Conservation (phyloP, 2,329 filamentous ascomycete genomes). For the Pyrenochaeta sp. region DNA sequence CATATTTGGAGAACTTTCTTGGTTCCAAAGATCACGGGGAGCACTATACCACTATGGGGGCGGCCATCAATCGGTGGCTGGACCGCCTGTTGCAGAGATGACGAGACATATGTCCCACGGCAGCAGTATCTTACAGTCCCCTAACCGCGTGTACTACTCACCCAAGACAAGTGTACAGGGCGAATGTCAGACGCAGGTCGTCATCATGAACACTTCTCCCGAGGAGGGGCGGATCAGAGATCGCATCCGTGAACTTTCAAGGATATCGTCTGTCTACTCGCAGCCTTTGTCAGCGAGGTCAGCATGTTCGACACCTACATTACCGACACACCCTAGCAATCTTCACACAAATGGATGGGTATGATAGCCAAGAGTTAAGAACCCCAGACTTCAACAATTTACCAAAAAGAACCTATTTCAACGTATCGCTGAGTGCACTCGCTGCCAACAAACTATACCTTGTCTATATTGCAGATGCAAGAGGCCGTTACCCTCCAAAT, state of each 20-base stretch:
- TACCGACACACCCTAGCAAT: neutral
- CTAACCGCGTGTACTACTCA: neutral
- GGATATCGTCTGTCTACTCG: neutral
- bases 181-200: neutral
- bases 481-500: too few species aligned
- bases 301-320: neutral
- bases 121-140: slow-evolving; percentile 6
- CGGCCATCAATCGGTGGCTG: neutral
- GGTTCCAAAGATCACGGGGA: slow-evolving; percentile 8
- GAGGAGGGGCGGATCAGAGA: slow-evolving; percentile 8
- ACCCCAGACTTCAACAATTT: neutral
- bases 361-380: neutral
- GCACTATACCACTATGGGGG: slow-evolving; percentile 20
- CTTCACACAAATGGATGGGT: neutral
- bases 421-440: neutral
- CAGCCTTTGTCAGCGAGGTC: neutral
- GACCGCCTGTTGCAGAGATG: slow-evolving; percentile 1
- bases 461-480: too few species aligned
- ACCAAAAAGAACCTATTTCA: neutral
- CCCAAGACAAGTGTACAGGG: neutral
- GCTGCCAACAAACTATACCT: neutral
- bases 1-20: slow-evolving; percentile 18
- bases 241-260: slow-evolving; percentile 7
- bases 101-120: neutral
- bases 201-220: neutral